Conservation (phyloP, 306 rosid species). For the Pueraria montana region DNA sequence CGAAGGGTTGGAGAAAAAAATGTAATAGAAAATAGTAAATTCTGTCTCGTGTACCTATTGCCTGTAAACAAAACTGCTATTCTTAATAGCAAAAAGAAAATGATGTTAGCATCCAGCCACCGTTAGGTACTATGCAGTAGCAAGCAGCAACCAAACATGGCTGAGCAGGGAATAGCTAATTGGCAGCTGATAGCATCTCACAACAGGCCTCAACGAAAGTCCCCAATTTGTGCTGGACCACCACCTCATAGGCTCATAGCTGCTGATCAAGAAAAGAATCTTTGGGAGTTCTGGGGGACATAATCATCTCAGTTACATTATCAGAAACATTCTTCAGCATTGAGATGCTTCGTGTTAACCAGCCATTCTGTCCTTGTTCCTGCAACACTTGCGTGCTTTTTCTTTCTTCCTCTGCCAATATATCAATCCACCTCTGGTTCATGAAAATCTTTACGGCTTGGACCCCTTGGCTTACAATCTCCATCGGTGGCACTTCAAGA, state of each 20-base stretch:
- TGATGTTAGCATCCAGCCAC: conserved; percentile 7
- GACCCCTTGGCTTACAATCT: conserved; percentile 73
- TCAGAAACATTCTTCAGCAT: conserved; percentile 82
- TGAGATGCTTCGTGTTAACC: conserved; percentile 90
- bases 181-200: conserved; percentile 31
- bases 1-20: background rate
- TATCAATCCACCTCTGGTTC: conserved; percentile 87
- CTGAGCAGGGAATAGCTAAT: conserved; percentile 15
- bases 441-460: conserved; percentile 77
- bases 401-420: conserved; percentile 82
- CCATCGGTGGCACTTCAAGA: conserved; percentile 77
- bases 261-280: conserved; percentile 85
- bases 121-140: conserved; percentile 14
- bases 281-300: conserved; percentile 66
- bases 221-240: conserved; percentile 21
- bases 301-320: conserved; percentile 61
- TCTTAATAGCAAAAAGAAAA: conserved; percentile 36
- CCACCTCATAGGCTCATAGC: conserved; percentile 67
- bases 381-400: conserved; percentile 61
- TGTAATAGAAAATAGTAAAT: conserved; percentile 19
- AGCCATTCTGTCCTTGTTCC: conserved; percentile 67
- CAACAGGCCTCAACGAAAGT: background rate
- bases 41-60: conserved; percentile 11
- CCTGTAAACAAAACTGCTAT: conserved; percentile 11
- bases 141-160: conserved; percentile 18